Base-by-base conservation (phyloP, 2,329 filamentous ascomycete genomes). In the Neopestalotiopsis sp. region DNA sequence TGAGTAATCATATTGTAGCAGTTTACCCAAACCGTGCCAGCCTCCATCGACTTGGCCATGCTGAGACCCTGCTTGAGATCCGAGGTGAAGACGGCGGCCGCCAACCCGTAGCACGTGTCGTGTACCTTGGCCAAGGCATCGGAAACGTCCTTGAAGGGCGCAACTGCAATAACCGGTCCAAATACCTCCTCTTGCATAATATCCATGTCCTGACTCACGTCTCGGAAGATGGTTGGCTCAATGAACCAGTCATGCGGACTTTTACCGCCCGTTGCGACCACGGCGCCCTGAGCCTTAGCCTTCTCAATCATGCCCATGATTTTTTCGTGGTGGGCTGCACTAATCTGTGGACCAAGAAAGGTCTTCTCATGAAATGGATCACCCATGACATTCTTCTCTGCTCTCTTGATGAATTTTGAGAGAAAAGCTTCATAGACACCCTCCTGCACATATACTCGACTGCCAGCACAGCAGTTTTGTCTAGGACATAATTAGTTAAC, bases 61-160 rank as follows among this genome's bases (percentile, higher is more conserved):
- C 45, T 7, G 7, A 53, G 17, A n/a, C 45, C 17, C 45, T 53
- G 45, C 45, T 53, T 53, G 14, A 20, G 17, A 20, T 53, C 45
- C 17, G 45, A 53, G 4, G 42, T 49, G 42, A 49, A 49, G 3
- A 49, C 42, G 6, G 42, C 42, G 17, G 42, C 42, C 42, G 42
- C 42, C 42, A 49, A n/a, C 42, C 42, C 42, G 17, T 49, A 49
- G 42, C 42, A 49, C 14, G 86, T 88, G 78, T 82, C 81, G 83
- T 92, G 92, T 69, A 85, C 89, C 67, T 88, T 80, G 73, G 83
- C 81, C 80, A 92, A 87, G 70, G 85, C 89, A 64, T 92, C 90
- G 56, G 88, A 89, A 80, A 90, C 87, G 76, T 83, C 87, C 81
- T 88, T 88, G 84, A 92, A 92, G 80, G 91, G 91, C 79, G 86